These are phyloP conservation scores for Rosellinia necatrix DNA, from an alignment of 2,329 filamentous ascomycete genomes.

Conservation along the genomic window DNA sequence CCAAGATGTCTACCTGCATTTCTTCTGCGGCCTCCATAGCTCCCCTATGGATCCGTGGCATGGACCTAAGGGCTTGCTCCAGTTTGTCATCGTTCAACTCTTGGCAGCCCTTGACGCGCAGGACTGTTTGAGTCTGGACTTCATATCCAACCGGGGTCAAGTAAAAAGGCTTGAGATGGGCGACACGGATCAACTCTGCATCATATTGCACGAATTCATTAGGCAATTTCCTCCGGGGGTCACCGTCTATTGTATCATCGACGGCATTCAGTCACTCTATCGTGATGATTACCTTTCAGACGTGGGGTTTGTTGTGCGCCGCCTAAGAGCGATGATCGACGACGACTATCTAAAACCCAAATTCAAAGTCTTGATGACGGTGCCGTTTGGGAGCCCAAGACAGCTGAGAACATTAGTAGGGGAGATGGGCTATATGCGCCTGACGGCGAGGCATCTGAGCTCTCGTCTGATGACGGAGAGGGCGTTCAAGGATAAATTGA, in stretches of 20 bases:
- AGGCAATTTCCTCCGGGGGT: background rate
- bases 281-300: background rate
- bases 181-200: background rate
- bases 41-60: background rate
- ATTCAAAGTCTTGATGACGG: background rate
- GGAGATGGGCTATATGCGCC: background rate
- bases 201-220: background rate
- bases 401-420: background rate
- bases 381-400: background rate
- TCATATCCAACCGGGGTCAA: background rate
- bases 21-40: background rate
- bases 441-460: background rate
- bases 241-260: conserved; percentile 3
- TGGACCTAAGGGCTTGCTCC: background rate
- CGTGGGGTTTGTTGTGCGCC: background rate
- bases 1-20: background rate
- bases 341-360: background rate
- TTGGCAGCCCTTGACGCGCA: background rate
- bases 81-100: background rate
- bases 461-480: background rate
- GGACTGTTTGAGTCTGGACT: background rate
- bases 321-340: background rate
- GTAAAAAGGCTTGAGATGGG: background rate
- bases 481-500: background rate
- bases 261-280: conserved; percentile 1